phyloP scores from a whole-genome alignment of 192 early-diverging fungal genomes.

The Backusella liffmaniae region DNA sequence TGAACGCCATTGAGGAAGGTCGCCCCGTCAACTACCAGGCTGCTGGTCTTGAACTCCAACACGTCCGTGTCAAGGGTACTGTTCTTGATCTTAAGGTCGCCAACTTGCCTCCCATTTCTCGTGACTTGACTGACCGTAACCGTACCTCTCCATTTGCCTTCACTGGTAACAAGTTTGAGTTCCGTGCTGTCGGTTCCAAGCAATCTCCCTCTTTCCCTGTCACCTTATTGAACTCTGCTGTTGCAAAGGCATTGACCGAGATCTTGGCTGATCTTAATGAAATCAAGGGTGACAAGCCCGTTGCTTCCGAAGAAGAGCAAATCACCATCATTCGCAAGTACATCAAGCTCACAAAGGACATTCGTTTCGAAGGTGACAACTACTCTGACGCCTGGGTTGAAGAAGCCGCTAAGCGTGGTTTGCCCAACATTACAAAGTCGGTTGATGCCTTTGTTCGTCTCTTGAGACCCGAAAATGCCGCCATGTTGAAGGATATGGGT shows the following conservation, averaged over 20 bases:
- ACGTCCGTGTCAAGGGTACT: constrained; percentile 93
- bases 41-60: constrained; percentile 75
- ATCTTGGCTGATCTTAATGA: constrained; percentile 73
- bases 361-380: constrained; percentile 97
- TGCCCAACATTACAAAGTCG: constrained; percentile 92
- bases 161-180: constrained; percentile 99
- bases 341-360: constrained; percentile 74
- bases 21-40: constrained; percentile 84
- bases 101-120: constrained; percentile 83
- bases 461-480: constrained; percentile 63
- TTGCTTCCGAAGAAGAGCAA: constrained; percentile 84
- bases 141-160: constrained; percentile 99
- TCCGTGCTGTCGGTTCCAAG: constrained; percentile 98
- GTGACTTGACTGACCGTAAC: constrained; percentile 99
- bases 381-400: constrained; percentile 93
- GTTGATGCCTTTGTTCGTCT: constrained; percentile 89
- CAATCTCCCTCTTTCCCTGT: constrained; percentile 97
- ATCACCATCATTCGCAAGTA: constrained; percentile 84
- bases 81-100: constrained; percentile 95
- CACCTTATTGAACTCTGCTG: constrained; percentile 89
- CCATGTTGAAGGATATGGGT: constrained; percentile 77
- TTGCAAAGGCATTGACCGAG: constrained; percentile 77
- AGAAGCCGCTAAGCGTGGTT: constrained; percentile 91
- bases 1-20: constrained; percentile 88
- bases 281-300: constrained; percentile 78